Base-by-base conservation (phyloP, 371 early-diverging fungal species). In the Apophysomyces ossiformis region DNA sequence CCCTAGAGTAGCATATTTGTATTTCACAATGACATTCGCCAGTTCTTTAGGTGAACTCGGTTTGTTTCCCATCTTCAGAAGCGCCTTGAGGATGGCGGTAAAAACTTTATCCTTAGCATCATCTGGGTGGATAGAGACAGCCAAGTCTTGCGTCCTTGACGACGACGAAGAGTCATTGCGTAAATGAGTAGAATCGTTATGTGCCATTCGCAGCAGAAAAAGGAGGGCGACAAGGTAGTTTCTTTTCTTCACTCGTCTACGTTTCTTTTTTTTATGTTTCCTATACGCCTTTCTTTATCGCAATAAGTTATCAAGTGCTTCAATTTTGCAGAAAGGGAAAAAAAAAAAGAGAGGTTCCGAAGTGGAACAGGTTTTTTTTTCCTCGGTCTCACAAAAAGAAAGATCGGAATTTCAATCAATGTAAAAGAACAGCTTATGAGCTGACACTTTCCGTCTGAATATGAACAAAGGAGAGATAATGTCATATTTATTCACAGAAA, bases 1-100 rank as follows among this genome's bases (percentile, higher is more conserved):
- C 87, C 94, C 93, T 59, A 94, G 72, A 57, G 87, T 83, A 38
- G 93, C 87, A 69, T 92, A 87, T 72, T 87, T 84, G 71, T 91
- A 82, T 70, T 89, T 85, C 74, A 91, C 85, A 70, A 94, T 93
- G 62, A 85, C 85, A 47, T 84, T 87, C 58, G 92, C 87, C 57
- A 94, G 82, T 78, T 92, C 92, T 67, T 89, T 92, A 7, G 94
- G 93, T 5, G 92, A 89, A 57, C 90, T 87, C 38, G 94, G 94
- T 64, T 83, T 84, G 81, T 94, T 94, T 61, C 86, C 87, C 64
- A 86, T 80, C 57, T 85, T 82, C 58, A 91, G 73, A 37, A 94
- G 74, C 8, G 92, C 91, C 72, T 89, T 88, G 46, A 94, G 77
- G 62, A 93, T 92, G 46, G 93, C 94, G 5, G 90, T 86, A 72